Evolutionary conservation across 179 eudicot genomes (phyloP).

Genomic region (Corrigiola litoralis): DNA sequence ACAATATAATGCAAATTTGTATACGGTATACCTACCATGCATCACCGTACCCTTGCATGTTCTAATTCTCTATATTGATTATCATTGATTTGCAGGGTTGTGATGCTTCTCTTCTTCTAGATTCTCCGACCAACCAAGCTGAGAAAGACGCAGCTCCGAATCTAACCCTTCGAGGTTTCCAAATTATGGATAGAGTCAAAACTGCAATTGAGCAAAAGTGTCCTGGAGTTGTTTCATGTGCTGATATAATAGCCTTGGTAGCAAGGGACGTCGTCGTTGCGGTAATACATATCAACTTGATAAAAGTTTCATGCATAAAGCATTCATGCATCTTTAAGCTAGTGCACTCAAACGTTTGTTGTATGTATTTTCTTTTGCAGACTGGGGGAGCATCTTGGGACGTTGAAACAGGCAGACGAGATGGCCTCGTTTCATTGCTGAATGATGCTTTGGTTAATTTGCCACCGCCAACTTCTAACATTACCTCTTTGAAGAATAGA

Average conservation of each 20-base stretch:
- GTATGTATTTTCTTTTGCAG: neutral
- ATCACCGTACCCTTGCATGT: neutral
- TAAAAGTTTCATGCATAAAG: too few species aligned
- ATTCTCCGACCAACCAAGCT: constrained; percentile 23
- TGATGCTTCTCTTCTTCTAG: constrained; percentile 34
- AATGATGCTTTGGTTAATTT: constrained; percentile 16
- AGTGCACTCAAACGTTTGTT: neutral
- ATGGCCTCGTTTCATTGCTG: constrained; percentile 28
- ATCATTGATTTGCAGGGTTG: constrained; percentile 26
- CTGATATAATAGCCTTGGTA: constrained; percentile 38
- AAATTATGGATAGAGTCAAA: constrained; percentile 35
- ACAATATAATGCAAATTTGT: neutral
- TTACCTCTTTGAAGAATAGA: constrained; percentile 7
- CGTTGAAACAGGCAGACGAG: constrained; percentile 42
- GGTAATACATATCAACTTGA: constrained; percentile 12
- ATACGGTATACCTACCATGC: too few species aligned
- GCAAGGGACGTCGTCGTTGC: constrained; percentile 34
- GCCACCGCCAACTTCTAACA: constrained; percentile 22
- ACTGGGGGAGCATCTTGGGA: constrained; percentile 28
- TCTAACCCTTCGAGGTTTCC: constrained; percentile 24
- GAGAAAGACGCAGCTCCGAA: constrained; percentile 37
- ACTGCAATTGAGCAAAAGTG: constrained; percentile 33
- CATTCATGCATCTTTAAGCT: too few species aligned
- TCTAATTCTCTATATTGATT: neutral
- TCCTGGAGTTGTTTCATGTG: constrained; percentile 52